Evolutionary conservation across 108 stramenopile genomes (phyloP), one percentile per base, ranked within the genome.

Genomic region (Pseudonitzschia pungens): DNA sequence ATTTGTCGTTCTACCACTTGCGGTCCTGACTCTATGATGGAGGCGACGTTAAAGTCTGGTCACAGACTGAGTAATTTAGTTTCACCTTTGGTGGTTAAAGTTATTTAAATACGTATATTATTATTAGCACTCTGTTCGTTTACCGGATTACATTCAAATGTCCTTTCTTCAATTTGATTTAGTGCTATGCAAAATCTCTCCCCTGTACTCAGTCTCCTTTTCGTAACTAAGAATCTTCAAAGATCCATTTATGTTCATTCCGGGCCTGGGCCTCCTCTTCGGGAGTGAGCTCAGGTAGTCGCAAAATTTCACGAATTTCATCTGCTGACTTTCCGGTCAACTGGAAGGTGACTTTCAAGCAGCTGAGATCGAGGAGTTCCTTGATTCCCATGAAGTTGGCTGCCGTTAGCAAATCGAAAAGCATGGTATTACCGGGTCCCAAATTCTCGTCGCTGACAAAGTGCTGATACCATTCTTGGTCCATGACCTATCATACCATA

Each of bases 361-460:
- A 92, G 29, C 85, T 78, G 43, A 94, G 68, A 73, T 94, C 93
- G 28, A 94, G 65, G 42, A 94, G 77, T 28, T 90, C 87, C 68
- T 94, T 89, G 71, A 94, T 92, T 4, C 79, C 77, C 89, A 94
- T 89, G 42, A 82, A 94, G 70, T 94, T 94, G 14, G 90, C 90
- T 3, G 93, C 89, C 16, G 84, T 87, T 48, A 92, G 68, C 59
- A 94, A 59, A 32, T 94, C 87, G 76, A 92, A 94, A 22, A 94
- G 45, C 81, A 89, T 75, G 21, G 85, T 86, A 22, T 74, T 74
- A 16, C 21, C 28, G 27, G 15, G 14, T 41, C 57, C 52, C 62
- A 80, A 32, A 16, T 74, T 66, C 43, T 90, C 73, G 6, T 83
- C 79, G 21, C 70, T 44, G 20, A 89, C 76, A 68, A 91, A 93